Base-by-base conservation (phyloP, 2,329 filamentous ascomycete genomes). In the Calonectria henricotiae region DNA sequence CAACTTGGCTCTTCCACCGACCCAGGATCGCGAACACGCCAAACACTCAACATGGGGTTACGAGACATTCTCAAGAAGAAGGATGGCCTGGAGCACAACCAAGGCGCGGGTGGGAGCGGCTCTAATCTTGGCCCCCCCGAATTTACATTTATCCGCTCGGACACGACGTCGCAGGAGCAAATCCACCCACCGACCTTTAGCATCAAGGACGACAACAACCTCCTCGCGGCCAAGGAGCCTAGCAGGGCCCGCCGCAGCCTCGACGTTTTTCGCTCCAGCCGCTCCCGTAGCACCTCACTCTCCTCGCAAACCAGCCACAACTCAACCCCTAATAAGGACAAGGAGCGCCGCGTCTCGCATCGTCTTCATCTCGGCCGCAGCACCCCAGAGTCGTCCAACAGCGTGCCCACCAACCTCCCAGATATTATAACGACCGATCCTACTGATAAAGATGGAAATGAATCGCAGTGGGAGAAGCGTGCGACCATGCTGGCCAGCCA, bases 381-480 rank as follows among this genome's bases (percentile, higher is more conserved):
- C 79, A 84, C 78, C 79, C 88, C 84, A 51, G 86, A 85, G 71
- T 90, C 88, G 71, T 94, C 94, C 71, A 89, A 91, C 27, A 92
- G 94, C 81, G 89, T 98, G 43, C 96, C 96, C 1, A 83, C 88
- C 64, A 89, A 97, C 83, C 87, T 98, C 63, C 95, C 95, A 25
- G 91, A 92, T 71, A 94, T 98, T 68, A 84, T 87, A 62, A 79
- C 74, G 80, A 80, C 73, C 73, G 83, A 85, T 77, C 81, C 84
- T 73, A 79, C 84, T 67, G 85, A 85, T 39, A 84, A 86, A 69
- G 83, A 83, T 54, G 81, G 77, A 49, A 79, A 81, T 71, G 93
- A 97, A 85, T 90, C 90, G 69, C 89, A 93, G 83, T 99, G 96
- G 96, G 96, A 98, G 87, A 92, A 93, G 85, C 89, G 96, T 70